Evolutionary conservation across 257 asterid species (phyloP), one percentile per base, ranked within the genome.

Genomic region (Voacanga thouarsii): DNA sequence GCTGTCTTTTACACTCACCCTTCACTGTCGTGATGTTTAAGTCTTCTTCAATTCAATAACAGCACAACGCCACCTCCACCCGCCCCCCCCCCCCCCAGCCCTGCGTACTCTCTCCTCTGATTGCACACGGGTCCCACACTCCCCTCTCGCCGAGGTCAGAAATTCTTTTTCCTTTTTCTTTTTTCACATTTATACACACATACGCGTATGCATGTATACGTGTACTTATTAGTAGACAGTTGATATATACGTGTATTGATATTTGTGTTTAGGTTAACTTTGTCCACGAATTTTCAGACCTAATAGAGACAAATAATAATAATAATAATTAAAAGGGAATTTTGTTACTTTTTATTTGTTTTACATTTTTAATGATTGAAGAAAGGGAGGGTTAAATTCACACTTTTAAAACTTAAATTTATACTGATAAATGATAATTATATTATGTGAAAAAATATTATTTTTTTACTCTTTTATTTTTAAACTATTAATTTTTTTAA

Each of bases 1-100:
- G 97, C 96, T 94, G 97, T 85, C 89, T 75, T 79, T 85, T 78
- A 78, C 89, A 74, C 87, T 75, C 90, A 74, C 60, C 83, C 79
- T 76, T 87, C 90, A 66, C 89, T 87, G 82, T 93, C 96, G 89
- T 93, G 90, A 88, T 86, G 90, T 89, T 93, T 77, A 93, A 93
- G 97, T 80, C 87, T 83, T 83, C 85, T 79, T 83, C 84, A 82
- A 78, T 77, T n/a, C 87, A 45, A 44, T 45, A 39, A 39, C 51
- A 21, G 1, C 81, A 23, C 72, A 63, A 15, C 79, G 63, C 69
- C 21, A 23, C 75, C 79, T 39, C 83, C 51, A 7, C 74, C 33
- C 80, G 81, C 78, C 75, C 73, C 8, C 78, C 74, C 51, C 75
- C 23, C 47, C 72, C n/a, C 39, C 6, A n/a, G 14, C 24, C 2